Evolutionary conservation across 345 rosid species (phyloP).

Genomic region (Populus ilicifolia): DNA sequence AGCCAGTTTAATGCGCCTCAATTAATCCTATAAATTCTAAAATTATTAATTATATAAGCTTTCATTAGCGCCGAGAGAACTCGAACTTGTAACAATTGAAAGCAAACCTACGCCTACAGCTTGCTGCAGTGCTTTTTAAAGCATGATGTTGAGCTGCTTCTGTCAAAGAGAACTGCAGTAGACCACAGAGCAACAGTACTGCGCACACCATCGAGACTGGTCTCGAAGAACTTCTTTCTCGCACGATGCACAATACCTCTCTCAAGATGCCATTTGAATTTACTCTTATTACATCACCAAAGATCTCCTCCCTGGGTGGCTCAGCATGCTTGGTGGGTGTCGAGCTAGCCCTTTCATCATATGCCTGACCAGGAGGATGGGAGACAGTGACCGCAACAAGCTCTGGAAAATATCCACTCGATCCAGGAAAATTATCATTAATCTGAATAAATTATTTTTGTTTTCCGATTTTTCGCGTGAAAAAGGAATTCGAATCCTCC

Average conservation of each 20-base stretch:
- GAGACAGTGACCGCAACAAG: conserved; percentile 66
- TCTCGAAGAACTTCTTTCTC: conserved; percentile 45
- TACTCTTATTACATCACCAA: conserved; percentile 25
- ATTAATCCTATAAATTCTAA: too few species aligned
- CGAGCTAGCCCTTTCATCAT: conserved; percentile 46
- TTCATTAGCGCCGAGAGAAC: too few species aligned
- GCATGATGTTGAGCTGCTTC: conserved; percentile 35
- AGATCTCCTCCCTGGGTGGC: conserved; percentile 33
- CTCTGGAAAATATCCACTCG: conserved; percentile 49
- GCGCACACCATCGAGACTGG: conserved; percentile 45
- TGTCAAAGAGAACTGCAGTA: conserved; percentile 45
- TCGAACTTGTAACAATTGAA: too few species aligned
- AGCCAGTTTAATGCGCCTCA: too few species aligned
- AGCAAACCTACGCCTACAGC: too few species aligned
- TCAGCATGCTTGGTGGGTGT: conserved; percentile 45
- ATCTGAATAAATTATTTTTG: neutral
- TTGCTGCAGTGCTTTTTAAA: too few species aligned
- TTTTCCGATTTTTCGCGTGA: neutral
- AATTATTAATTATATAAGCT: too few species aligned
- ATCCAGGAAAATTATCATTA: neutral
- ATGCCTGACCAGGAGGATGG: conserved; percentile 55
- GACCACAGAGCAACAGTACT: conserved; percentile 42
- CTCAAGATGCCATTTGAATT: conserved; percentile 30
- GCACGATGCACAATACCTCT: conserved; percentile 36
- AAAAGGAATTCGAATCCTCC: too few species aligned